phyloP scores from a whole-genome alignment of 2,329 filamentous ascomycete genomes.

The Pseudogymnoascus sp. region DNA sequence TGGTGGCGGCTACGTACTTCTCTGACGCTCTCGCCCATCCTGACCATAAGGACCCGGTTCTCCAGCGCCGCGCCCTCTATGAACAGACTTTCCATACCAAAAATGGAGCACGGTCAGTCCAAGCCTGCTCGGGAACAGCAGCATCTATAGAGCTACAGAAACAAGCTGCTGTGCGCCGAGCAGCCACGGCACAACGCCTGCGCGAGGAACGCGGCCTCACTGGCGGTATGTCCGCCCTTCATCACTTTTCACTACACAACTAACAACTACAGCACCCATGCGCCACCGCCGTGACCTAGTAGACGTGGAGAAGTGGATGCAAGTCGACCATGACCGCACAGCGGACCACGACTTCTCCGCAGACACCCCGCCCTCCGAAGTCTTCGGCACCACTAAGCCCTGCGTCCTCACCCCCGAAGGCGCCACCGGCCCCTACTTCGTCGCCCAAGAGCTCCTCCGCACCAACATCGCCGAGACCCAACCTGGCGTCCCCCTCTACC shows the following conservation, averaged over 20 bases:
- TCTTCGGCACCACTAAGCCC: not conserved
- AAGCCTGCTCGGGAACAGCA: not conserved
- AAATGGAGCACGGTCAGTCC: not conserved
- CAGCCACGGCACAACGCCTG: not conserved
- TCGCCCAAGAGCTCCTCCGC: slow-evolving; percentile 30
- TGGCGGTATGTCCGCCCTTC: not conserved
- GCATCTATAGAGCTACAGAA: not conserved
- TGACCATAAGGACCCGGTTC: not conserved
- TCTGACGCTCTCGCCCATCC: not conserved
- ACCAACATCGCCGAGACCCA: slow-evolving; percentile 28
- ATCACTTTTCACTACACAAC: not conserved
- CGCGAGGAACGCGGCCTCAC: not conserved
- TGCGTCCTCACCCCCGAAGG: slow-evolving; percentile 2
- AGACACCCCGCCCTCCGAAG: not conserved
- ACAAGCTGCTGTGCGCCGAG: not conserved
- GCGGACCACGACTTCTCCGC: not conserved
- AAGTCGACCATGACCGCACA: not conserved
- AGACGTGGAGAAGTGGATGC: not conserved
- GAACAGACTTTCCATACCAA: not conserved
- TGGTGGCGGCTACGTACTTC: not conserved
- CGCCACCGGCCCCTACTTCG: slow-evolving; percentile 13
- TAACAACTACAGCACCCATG: not conserved
- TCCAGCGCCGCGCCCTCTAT: not conserved
- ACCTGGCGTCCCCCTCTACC: slow-evolving; percentile 28
- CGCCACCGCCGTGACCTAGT: not conserved